A percentile compares a stretch with the other conserved stretches of the same genome.
phyloP scores from a whole-genome alignment of 1,284 basidiomycete genomes.

The Ceratobasidium sp. region DNA sequence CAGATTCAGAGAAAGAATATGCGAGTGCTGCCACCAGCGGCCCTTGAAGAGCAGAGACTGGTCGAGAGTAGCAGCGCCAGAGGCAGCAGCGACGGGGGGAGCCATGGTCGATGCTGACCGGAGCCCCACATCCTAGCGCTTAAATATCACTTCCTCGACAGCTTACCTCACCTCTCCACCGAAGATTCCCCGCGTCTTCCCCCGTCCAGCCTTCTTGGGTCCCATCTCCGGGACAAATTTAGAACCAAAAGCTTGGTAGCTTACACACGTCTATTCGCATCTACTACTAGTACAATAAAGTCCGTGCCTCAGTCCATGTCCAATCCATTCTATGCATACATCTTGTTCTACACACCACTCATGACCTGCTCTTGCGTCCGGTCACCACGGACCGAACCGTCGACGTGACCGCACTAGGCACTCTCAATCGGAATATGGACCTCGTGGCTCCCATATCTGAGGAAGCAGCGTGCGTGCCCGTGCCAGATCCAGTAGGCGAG shows the following conservation, averaged over 20 bases:
- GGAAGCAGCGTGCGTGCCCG: not conserved
- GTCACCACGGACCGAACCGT: not conserved
- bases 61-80: slow-evolving; percentile 2
- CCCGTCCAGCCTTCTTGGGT: not conserved
- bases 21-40: slow-evolving; percentile 40
- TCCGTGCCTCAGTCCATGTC: not conserved
- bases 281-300: too few relatives aligned
- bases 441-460: slow-evolving; percentile 4
- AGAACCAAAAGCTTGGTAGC: too few relatives aligned
- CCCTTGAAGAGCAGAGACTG: slow-evolving; percentile 36
- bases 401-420: not conserved
- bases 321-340: too few relatives aligned
- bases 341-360: too few relatives aligned
- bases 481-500: not conserved
- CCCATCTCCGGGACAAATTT: not conserved
- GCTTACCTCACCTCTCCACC: slow-evolving; percentile 5
- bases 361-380: not conserved
- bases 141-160: not conserved
- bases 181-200: slow-evolving; percentile 13
- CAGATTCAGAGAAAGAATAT: slow-evolving; percentile 41
- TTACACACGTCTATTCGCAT: too few relatives aligned
- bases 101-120: slow-evolving; percentile 20
- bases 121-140: not conserved
- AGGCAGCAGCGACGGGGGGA: not conserved
- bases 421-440: not conserved